Base-by-base conservation (phyloP, 129 eudicot genomes). In the Chrysanthemum lavandulifolium region DNA sequence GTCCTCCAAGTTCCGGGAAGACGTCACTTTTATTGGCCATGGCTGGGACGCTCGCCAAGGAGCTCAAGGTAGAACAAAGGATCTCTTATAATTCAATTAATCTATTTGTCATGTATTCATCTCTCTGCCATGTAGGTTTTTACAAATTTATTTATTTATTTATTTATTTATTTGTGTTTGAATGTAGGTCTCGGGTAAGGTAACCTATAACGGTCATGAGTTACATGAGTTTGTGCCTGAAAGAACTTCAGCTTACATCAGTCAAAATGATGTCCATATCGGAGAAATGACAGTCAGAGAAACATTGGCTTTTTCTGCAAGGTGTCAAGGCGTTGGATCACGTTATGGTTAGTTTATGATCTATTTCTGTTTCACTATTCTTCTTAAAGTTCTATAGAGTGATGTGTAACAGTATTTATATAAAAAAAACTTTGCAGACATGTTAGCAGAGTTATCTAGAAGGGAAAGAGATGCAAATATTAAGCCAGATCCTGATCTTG, bases 221-320 rank as follows among this genome's bases (percentile, higher is more conserved):
- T 72, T 92, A 81, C 70, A 84, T 5, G 96, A 92, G 80, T 92
- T 92, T 79, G 97, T 92, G 10, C 94, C 97, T 1, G 91, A 86
- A 63, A 92, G 90, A 83, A 92, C 97, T 6, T 89, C 97, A 60
- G 96, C 96, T 13, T 92, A 92, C 66, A 87, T 92, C 29, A 85
- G 97, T 73, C 98, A 92, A 81, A 72, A 92, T 59, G 98, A 92
- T 85, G 84, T 89, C 21, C 98, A 92, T 71, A 87, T 89, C 3
- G 96, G 96, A 80, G 98, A 92, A 75, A 83, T 92, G 96, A 92
- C 98, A 45, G 98, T 92, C 12, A 86, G 98, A 84, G 98, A 92
- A 80, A 92, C 96, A 50, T 66, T 89, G 71, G 96, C 86, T 31
- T 92, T 84, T 72, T 87, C 96, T 19, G 98, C 94, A 45, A 86